phyloP scores from a whole-genome alignment of 2,329 filamentous ascomycete genomes.

The Colletotrichum melonis region DNA sequence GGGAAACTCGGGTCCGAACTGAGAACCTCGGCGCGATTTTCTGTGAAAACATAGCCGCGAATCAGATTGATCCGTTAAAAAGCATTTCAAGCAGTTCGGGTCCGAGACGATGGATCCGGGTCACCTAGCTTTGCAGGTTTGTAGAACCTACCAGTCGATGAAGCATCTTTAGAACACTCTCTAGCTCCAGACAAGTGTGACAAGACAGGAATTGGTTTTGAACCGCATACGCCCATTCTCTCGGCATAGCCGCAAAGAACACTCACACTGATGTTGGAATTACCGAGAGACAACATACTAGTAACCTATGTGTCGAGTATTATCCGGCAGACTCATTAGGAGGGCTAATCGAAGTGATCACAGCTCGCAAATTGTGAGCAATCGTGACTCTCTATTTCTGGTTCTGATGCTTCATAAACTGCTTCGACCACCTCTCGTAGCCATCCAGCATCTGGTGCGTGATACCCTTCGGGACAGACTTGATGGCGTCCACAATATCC shows the following conservation, averaged over 20 bases:
- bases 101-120: neutral
- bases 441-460: slow-evolving; percentile 67
- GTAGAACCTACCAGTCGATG: neutral
- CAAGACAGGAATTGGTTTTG: too few species aligned
- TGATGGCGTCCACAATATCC: slow-evolving; percentile 57
- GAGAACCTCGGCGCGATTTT: neutral
- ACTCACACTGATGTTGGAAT: too few species aligned
- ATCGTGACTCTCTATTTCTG: slow-evolving; percentile 18
- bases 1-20: neutral
- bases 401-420: slow-evolving; percentile 37
- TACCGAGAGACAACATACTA: neutral
- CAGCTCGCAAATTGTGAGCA: neutral
- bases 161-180: too few species aligned
- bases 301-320: neutral
- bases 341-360: neutral
- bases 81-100: neutral
- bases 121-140: neutral
- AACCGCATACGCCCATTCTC: too few species aligned
- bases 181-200: too few species aligned
- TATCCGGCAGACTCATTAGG: neutral
- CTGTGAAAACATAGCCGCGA: neutral
- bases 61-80: neutral
- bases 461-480: slow-evolving; percentile 65
- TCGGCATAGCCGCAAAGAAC: too few species aligned
- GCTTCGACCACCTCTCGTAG: slow-evolving; percentile 67